Percentiles rank a stretch among this genome's conserved stretches.
Conservation (phyloP, 495 filamentous ascomycete species). For the Penicillium parvum region DNA sequence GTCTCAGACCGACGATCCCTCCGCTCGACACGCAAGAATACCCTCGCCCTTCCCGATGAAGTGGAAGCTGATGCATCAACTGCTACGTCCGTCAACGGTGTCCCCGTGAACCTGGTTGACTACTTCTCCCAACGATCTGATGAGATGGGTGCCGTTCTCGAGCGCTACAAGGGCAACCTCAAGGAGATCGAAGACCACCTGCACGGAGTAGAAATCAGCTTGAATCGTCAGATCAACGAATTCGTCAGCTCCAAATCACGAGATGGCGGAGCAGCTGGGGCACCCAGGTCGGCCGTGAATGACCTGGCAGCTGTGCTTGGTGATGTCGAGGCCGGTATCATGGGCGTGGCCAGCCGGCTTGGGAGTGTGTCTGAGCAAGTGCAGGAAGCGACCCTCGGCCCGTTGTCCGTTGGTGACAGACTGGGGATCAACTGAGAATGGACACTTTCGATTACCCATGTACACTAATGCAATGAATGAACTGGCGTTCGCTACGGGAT, state of each 20-base stretch:
- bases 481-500: conserved; percentile 10
- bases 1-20: conserved; percentile 37
- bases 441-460: conserved; percentile 1
- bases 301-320: conserved; percentile 64
- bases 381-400: conserved; percentile 61
- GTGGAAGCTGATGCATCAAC: conserved; percentile 54
- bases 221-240: conserved; percentile 66
- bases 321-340: conserved; percentile 74
- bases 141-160: conserved; percentile 63
- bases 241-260: conserved; percentile 54
- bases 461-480: conserved; percentile 21
- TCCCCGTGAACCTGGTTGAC: conserved; percentile 57
- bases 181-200: conserved; percentile 81
- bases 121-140: conserved; percentile 72
- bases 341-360: conserved; percentile 69
- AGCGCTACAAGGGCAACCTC: conserved; percentile 62
- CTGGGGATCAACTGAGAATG: conserved; percentile 12
- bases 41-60: conserved; percentile 48
- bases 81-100: conserved; percentile 36
- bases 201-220: conserved; percentile 64
- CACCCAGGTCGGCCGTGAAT: conserved; percentile 44
- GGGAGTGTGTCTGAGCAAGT: conserved; percentile 65
- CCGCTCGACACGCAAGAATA: conserved; percentile 41
- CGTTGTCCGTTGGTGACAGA: conserved; percentile 28
- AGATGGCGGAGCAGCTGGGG: conserved; percentile 39